These are phyloP conservation scores for Beauveria varroae DNA, from an alignment of 2,329 filamentous ascomycete genomes.

Conservation along the genomic window DNA sequence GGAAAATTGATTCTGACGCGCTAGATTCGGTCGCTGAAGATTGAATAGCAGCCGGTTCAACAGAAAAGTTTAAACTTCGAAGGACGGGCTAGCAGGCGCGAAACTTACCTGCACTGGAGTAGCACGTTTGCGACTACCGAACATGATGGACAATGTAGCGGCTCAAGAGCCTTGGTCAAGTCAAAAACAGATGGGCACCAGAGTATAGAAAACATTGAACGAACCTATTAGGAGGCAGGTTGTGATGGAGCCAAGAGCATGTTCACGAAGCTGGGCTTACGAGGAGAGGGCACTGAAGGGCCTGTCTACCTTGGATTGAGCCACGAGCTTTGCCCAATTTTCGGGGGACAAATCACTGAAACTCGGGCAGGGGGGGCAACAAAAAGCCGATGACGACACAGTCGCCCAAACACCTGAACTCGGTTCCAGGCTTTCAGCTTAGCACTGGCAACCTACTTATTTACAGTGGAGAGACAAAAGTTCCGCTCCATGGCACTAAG, in stretches of 20 bases:
- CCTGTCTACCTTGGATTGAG: neutral
- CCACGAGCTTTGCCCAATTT: constrained; percentile 1
- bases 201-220: neutral
- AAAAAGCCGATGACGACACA: constrained; percentile 12
- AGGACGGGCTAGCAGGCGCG: neutral
- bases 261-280: neutral
- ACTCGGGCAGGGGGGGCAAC: neutral
- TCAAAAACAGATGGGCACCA: neutral
- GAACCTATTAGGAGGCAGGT: neutral
- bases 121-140: constrained; percentile 16
- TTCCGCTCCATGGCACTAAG: too few relatives aligned
- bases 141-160: constrained; percentile 13
- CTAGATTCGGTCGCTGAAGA: neutral
- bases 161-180: neutral
- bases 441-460: neutral
- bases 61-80: constrained; percentile 5
- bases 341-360: constrained; percentile 10
- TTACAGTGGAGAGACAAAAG: too few relatives aligned
- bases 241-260: neutral
- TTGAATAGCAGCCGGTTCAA: neutral
- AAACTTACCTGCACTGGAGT: constrained; percentile 16
- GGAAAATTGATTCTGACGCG: neutral
- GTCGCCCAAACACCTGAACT: neutral
- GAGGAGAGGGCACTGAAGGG: neutral
- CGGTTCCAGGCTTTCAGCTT: neutral